Evolutionary conservation across 768 basidiomycete species (phyloP), one percentile per base, ranked within the genome.

Genomic region (Phlegmacium glaucopus): DNA sequence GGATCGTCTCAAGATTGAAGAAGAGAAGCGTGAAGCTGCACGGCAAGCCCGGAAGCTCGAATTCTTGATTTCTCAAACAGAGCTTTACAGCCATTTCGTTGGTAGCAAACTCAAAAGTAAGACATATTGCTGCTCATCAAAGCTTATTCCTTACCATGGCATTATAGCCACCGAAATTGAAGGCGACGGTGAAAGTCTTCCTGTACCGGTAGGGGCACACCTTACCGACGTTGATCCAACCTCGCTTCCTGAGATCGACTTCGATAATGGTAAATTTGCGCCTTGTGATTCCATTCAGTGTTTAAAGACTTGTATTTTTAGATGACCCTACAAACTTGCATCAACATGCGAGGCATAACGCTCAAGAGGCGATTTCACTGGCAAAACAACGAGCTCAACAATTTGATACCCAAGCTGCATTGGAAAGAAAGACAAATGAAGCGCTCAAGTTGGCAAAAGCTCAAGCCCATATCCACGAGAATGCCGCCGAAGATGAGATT

Each of bases 71-170:
- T 97, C 91, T 49, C 95, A 98, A 68, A 98, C 96, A 4, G 96
- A 99, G 64, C 79, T 98, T 7, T 99, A 98, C 69, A 94, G 91
- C 55, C 96, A 99, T 71, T 98, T 99, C 77, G 94, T 99, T 49
- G 95, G 95, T 27, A 96, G 85, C 69, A 98, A 98, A 70, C 78
- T 92, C 44, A 90, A 90, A 66, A 92, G 90, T 90, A 65, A 58
- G 83, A 30, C 15, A 39, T 26, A 28, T 38, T 39, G 30, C 35
- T 22, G 39, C 42, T 45, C 47, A 13, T 13, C 18, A 28, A 45
- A 13, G 13, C 48, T 26, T 22, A 36, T 51, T 41, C 54, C 55
- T 29, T 44, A 15, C 39, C 48, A 49, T 65, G 34, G 48, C 38
- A n/a, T 38, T 39, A 28, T 55, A 92, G 90, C 90, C 29, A 79